phyloP scores from a whole-genome alignment of 2,329 filamentous ascomycete species.

The Apiospora hydei region DNA sequence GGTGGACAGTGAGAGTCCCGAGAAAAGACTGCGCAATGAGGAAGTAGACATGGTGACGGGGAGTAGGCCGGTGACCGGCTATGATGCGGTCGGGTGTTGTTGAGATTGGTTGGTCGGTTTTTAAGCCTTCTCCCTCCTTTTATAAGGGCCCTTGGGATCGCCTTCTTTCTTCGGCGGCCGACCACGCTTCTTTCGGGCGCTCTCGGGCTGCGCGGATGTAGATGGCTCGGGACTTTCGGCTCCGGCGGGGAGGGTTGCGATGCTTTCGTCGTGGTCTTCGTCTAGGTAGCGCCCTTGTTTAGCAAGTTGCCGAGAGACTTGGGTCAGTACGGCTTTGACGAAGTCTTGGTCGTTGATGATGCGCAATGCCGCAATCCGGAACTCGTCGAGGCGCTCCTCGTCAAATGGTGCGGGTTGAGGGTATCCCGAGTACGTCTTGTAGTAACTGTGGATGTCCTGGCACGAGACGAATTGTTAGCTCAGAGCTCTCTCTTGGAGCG shows the following conservation, averaged over 20 bases:
- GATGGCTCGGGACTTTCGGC: not conserved
- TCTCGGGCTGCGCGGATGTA: not conserved
- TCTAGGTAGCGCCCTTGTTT: not conserved
- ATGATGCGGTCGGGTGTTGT: not conserved
- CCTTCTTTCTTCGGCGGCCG: constrained; percentile 3
- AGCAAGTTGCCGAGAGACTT: not conserved
- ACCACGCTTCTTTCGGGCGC: not conserved
- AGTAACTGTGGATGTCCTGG: constrained; percentile 16
- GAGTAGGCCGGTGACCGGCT: not conserved
- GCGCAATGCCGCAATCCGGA: not conserved
- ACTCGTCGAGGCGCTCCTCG: not conserved
- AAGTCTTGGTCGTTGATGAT: not conserved
- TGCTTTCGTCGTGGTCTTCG: not conserved
- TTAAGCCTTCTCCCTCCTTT: not conserved
- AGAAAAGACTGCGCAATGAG: constrained; percentile 34
- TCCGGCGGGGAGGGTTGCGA: not conserved
- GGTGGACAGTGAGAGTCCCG: constrained; percentile 33
- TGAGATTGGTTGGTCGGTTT: not conserved
- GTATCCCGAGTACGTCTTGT: not conserved
- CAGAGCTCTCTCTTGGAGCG: not conserved
- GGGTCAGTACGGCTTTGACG: not conserved
- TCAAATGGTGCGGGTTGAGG: not conserved
- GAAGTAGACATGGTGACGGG: constrained; percentile 12
- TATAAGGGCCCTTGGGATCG: constrained; percentile 10
- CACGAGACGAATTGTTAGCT: constrained; percentile 11